Evolutionary conservation across 345 rosid genomes (phyloP).

Genomic region (Rhodamnia rubescens): DNA sequence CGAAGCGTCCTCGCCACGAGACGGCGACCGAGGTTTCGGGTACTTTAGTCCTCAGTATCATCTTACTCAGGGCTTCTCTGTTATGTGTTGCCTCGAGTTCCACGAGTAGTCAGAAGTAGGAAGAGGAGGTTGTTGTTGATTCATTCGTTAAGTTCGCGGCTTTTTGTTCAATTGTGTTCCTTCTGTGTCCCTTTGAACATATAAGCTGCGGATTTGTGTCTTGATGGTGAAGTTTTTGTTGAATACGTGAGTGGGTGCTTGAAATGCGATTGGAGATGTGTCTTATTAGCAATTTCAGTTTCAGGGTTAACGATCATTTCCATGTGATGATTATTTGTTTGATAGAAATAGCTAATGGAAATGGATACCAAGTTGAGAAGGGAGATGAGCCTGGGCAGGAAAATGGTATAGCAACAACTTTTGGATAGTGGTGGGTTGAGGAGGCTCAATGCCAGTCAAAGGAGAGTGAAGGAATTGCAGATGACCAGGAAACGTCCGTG

Average conservation of each 20-base stretch:
- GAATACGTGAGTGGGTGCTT: background rate
- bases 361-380: slow-evolving; percentile 25
- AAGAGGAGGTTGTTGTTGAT: background rate
- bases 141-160: background rate
- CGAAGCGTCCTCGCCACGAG: slow-evolving; percentile 48
- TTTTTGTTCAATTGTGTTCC: background rate
- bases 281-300: background rate
- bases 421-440: slow-evolving; percentile 14
- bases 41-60: slow-evolving; percentile 1
- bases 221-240: background rate
- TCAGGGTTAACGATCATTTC: background rate
- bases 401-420: slow-evolving; percentile 1
- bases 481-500: slow-evolving; percentile 3
- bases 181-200: background rate
- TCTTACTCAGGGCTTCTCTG: background rate
- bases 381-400: slow-evolving; percentile 8
- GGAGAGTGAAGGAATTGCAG: slow-evolving; percentile 4
- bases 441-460: slow-evolving; percentile 7
- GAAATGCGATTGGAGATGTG: background rate
- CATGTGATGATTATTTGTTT: background rate
- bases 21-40: slow-evolving; percentile 33
- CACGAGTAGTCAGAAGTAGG: background rate
- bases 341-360: slow-evolving; percentile 19
- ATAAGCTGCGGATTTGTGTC: background rate
- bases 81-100: background rate